Base-by-base conservation (phyloP, 108 stramenopile species). In the Nitzschia sp. region DNA sequence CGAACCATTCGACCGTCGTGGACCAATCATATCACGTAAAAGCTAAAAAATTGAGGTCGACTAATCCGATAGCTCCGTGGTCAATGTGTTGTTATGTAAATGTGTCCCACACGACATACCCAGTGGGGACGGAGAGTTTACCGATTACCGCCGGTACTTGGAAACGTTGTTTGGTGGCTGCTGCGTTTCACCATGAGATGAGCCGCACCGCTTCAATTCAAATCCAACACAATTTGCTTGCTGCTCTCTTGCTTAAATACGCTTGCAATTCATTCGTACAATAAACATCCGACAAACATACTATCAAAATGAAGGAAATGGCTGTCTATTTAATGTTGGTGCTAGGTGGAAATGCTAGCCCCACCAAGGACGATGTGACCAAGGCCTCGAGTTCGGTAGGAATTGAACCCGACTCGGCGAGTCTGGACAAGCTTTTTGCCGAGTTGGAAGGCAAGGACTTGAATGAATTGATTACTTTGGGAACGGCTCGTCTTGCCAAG, bases 381-480 rank as follows among this genome's bases (percentile, higher is more conserved):
- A 83, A 64, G 66, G 94, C 96, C 6, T 82, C 98, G 32, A 63
- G 90, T 48, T 63, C 92, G 48, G 96, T 95, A 47, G 97, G 98
- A 58, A 77, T 97, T 34, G 97, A 97, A 79, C 79, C 70, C 27
- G 97, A 99, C 63, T 76, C 78, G 6, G 95, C 70, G 31, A 66
- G 72, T 46, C 83, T 97, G 25, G 62, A 51, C 58, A 68, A 48
- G 11, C 77, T 98, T 56, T 70, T 98, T 46, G 59, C 83, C 21
- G 96, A 96, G 54, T 58, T 99, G 58, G 97, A 96, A 63, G 98
- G 97, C 60, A 98, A 99, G 93, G 94, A 96, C 66, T 64, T 99
- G 56, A 61, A 42, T 34, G 97, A 96, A 72, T 63, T 98, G 42
- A 80, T 99, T 42, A 85, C 59, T 55, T 74, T 78, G 34, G 98